Base-by-base conservation (phyloP, 140 eudicot species). In the Erigeron philadelphicus region DNA sequence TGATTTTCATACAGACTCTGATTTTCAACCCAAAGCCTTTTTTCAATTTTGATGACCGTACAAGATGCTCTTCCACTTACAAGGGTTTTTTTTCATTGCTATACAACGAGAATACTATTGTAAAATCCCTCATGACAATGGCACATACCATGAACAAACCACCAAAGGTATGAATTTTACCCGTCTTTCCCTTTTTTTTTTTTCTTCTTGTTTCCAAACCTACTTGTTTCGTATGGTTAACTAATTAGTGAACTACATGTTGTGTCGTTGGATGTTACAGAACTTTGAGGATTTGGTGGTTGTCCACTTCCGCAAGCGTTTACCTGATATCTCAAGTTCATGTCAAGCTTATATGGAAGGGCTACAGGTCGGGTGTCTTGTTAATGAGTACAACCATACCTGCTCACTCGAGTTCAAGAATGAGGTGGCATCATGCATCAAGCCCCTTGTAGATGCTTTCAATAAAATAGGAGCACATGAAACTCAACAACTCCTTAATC, bases 111-210 rank as follows among this genome's bases (percentile, higher is more conserved):
- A 60, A 11, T 16, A 25, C 21, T 12, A 11, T 60, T 60, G n/a
- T 60, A 35, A 13, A 60, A n/a, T 60, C 45, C 6, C 66, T 60
- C 46, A 13, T 25, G n/a, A 60, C 66, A 60, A 35, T 60, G 66
- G 44, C 38, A 21, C 13, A 60, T 35, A 13, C 44, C 43, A 60
- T 60, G 66, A 60, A 60, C 43, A 60, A 40, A 35, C 66, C 66
- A 0, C 66, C 47, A 8, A 60, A 35, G 66, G 66, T 60, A 12
- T 31, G 31, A n/a, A 6, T 49, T 49, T 49, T 8, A 6, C 2
- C 16, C 55, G 9, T 16, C 17, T 54, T 3, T 54, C 8, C 9
- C 21, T 7, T 13, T 6, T 31, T 5, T 13, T 1, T 60, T 31
- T 38, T 60, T n/a, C n/a, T n/a, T n/a, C n/a, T n/a, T 35, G 5